Evolutionary conservation across 1,139 yeast species (phyloP), one percentile per base, ranked within the genome.

Genomic region (Taphrina communis): DNA sequence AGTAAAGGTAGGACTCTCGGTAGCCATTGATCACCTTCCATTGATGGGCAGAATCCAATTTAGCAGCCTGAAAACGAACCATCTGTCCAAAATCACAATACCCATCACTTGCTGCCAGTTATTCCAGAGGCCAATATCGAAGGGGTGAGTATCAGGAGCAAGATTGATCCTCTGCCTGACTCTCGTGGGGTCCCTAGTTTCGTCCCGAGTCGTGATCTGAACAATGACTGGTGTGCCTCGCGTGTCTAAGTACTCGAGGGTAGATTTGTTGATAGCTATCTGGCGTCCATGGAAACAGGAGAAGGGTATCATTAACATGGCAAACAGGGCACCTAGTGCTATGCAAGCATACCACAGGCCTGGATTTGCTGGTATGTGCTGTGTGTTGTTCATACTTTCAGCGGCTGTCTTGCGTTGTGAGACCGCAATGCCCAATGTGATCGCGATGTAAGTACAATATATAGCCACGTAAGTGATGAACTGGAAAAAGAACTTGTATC

Each of bases 401-500:
- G 31, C n/a, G 19, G 61, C 67, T 35, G 46, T 48, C 55, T 31
- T 48, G 46, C 78, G 71, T 56, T 78, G 77, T 1, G 78, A 77
- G 38, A 70, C 72, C 42, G 75, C 73, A 12, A 65, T 53, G 19
- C 58, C 68, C 19, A 65, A 2, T 11, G 79, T 73, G 31, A 76
- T 73, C 8, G 80, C 65, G 9, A 76, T 66, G 62, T 84, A 75
- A 1, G 80, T 59, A 1, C 85, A 77, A 69, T 84, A 85, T 0
- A 83, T 17, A 0, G 85, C 77, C 1, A 86, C 79, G 74, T 88
- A 86, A 4, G 83, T 65, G 57, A 91, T 78, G 75, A 88, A 88
- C 76, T 91, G 97, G 12, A 91, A 75, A 75, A 91, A 93, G 75
- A 82, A 84, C 77, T 90, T 88, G 75, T 88, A 88, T 77, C 93